phyloP scores from a whole-genome alignment of 2,329 filamentous ascomycete species.

The Nemania sp. region DNA sequence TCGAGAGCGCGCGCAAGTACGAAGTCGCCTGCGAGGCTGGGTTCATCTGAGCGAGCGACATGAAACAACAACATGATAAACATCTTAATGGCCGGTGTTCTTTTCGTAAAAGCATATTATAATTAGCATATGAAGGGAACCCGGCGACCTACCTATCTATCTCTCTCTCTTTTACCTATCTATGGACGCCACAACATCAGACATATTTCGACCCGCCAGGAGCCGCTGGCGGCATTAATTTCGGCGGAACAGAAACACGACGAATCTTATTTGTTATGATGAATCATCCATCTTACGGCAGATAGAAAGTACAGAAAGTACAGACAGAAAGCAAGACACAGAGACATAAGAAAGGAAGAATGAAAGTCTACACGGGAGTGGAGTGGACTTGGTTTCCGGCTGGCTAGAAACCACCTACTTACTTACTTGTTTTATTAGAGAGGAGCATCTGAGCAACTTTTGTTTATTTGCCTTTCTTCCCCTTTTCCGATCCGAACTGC shows the following conservation, averaged over 20 bases:
- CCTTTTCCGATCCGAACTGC: no score
- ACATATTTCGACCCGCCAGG: neutral
- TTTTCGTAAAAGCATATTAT: no score
- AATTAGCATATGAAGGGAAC: neutral
- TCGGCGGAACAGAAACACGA: conserved; percentile 4
- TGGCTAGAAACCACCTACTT: neutral
- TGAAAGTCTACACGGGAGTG: no score
- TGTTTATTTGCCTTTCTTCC: neutral
- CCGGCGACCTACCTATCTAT: neutral
- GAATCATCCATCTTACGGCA: neutral
- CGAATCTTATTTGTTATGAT: conserved; percentile 15
- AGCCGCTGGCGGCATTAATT: neutral
- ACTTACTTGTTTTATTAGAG: no score
- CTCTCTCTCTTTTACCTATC: neutral
- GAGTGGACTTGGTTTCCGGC: neutral
- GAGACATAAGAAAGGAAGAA: no score
- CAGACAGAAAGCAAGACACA: no score
- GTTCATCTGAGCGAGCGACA: conserved; percentile 40
- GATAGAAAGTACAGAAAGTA: conserved; percentile 3
- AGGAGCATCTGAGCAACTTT: neutral
- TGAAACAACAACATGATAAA: neutral
- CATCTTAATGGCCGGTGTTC: conserved; percentile 6
- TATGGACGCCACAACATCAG: no score
- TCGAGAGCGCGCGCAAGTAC: conserved; percentile 53
- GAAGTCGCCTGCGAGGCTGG: conserved; percentile 40